These are phyloP conservation scores for Monosporascus sp. DNA, from an alignment of 2,329 filamentous ascomycete species.

Conservation along the genomic window DNA sequence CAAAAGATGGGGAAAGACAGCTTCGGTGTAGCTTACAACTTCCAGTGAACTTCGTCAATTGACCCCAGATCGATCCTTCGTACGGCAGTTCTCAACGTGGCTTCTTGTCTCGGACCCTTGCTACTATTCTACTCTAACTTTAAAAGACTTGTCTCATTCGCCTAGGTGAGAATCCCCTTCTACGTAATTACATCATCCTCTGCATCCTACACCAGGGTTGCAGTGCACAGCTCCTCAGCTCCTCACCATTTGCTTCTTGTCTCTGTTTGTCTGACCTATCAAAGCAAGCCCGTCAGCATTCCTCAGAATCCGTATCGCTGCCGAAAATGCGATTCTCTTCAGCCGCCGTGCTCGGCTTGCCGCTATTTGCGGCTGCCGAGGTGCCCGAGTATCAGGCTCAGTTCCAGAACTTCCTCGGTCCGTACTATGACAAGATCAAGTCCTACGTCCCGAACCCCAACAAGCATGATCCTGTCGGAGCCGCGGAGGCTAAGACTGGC, in stretches of 20 bases:
- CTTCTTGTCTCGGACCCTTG: not conserved
- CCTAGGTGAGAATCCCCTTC: not conserved
- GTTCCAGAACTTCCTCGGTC: conserved; percentile 42
- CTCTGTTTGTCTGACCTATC: no score
- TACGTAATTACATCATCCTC: not conserved
- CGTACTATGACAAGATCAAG: conserved; percentile 38
- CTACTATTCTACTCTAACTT: not conserved
- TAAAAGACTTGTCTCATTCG: not conserved
- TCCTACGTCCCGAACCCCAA: conserved; percentile 47
- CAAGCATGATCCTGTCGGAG: conserved; percentile 35
- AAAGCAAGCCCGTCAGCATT: not conserved
- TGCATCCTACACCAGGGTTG: not conserved
- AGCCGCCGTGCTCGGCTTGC: conserved; percentile 48
- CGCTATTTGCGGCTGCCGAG: conserved; percentile 51
- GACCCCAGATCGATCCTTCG: no score
- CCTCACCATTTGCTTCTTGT: not conserved
- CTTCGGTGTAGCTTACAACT: no score
- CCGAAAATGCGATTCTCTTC: conserved; percentile 55
- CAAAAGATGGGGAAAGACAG: no score
- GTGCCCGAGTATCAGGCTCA: conserved; percentile 57
- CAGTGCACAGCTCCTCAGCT: not conserved
- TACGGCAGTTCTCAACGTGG: not conserved
- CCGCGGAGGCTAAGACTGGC: conserved; percentile 47
- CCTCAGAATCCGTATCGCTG: conserved; percentile 5
- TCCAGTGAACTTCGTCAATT: no score